Evolutionary conservation across 805 yeast species (phyloP).

Genomic region (Metschnikowia picachoensis): DNA sequence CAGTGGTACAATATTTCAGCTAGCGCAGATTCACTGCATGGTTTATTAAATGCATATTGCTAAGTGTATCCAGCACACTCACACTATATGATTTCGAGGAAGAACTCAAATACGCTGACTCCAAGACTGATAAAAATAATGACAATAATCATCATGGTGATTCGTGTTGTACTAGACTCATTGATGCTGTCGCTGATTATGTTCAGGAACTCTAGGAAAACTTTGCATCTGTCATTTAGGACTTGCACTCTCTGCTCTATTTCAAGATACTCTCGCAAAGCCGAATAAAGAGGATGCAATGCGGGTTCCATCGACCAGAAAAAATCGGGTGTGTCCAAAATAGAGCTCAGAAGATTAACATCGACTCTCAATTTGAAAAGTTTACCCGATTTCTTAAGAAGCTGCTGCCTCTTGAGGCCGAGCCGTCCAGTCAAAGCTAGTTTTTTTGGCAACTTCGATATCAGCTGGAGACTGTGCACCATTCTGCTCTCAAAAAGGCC

Average conservation of each 20-base stretch:
- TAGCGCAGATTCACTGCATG: too few relatives aligned
- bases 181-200: constrained; percentile 92
- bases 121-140: constrained; percentile 74
- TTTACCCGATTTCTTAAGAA: constrained; percentile 84
- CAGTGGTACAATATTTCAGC: too few relatives aligned
- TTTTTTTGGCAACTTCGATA: constrained; percentile 84
- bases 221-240: constrained; percentile 88
- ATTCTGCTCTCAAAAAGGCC: constrained; percentile 89
- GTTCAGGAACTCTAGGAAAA: constrained; percentile 88
- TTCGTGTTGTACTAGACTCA: constrained; percentile 85
- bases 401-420: constrained; percentile 79
- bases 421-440: constrained; percentile 86
- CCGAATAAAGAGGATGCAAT: constrained; percentile 84
- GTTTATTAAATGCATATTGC: background rate
- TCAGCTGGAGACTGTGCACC: constrained; percentile 77
- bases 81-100: constrained; percentile 42
- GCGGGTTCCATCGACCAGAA: constrained; percentile 97
- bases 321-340: constrained; percentile 91
- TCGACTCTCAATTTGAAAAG: constrained; percentile 88
- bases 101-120: constrained; percentile 71
- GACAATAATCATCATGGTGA: constrained; percentile 84
- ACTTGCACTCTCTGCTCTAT: constrained; percentile 94
- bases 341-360: constrained; percentile 85
- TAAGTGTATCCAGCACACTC: constrained; percentile 4
- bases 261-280: constrained; percentile 88